Evolutionary conservation across 257 asterid species (phyloP).

Genomic region (Scutellaria minor): DNA sequence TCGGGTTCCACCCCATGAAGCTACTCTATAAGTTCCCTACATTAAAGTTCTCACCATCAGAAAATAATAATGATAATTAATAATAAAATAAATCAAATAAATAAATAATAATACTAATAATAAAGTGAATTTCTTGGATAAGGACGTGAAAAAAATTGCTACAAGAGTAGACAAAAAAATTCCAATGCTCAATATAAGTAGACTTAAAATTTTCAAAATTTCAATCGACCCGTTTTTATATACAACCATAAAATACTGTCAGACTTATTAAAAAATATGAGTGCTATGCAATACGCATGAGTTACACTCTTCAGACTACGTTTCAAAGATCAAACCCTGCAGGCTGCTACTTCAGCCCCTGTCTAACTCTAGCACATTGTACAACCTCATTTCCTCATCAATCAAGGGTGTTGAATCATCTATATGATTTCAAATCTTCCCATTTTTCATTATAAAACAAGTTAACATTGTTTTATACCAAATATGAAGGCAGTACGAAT

Average conservation of each 20-base stretch:
- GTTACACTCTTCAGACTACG: background rate
- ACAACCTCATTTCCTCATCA: constrained; percentile 8
- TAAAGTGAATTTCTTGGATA: constrained; percentile 18
- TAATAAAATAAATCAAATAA: no score
- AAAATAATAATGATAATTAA: background rate
- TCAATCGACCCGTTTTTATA: no score
- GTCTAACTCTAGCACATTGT: constrained; percentile 22
- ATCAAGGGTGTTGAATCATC: background rate
- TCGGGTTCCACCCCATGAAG: constrained; percentile 87
- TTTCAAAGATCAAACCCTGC: background rate
- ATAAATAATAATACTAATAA: no score
- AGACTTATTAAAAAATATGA: constrained; percentile 1
- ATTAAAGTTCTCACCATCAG: constrained; percentile 21
- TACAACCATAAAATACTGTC: background rate
- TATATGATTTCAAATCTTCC: background rate
- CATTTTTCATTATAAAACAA: background rate
- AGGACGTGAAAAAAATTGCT: background rate
- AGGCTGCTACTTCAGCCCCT: background rate
- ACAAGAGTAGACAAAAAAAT: constrained; percentile 10
- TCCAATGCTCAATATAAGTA: background rate
- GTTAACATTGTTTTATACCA: background rate
- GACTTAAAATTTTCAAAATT: no score
- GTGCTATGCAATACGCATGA: background rate
- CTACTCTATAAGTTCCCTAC: constrained; percentile 84
- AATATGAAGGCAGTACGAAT: background rate